Percentiles rank a stretch among this genome's conserved stretches.
Evolutionary conservation across 345 rosid species (phyloP).

Genomic region (Populus tremula): DNA sequence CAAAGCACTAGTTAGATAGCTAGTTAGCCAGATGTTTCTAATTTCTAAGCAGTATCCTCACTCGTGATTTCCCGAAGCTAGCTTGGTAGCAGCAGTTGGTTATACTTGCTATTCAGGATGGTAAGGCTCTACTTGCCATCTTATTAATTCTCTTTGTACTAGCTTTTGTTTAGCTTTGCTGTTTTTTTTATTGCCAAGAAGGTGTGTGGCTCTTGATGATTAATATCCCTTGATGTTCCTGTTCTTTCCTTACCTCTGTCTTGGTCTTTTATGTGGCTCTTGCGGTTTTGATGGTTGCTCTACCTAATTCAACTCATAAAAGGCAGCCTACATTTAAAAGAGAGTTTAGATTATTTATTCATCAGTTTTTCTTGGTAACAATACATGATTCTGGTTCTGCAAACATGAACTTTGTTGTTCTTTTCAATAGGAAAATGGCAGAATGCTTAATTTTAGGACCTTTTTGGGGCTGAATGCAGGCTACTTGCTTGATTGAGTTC

Average conservation of each 20-base stretch:
- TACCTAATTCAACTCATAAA: neutral
- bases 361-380: neutral
- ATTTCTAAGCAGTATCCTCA: slow-evolving; percentile 22
- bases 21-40: slow-evolving; percentile 13
- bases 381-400: neutral
- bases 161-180: neutral
- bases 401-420: neutral
- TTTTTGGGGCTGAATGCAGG: too few species aligned
- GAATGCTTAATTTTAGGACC: too few species aligned
- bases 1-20: neutral
- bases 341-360: neutral
- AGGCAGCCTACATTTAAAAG: neutral
- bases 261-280: neutral
- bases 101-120: slow-evolving; percentile 13
- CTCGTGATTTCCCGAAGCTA: slow-evolving; percentile 34
- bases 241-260: neutral
- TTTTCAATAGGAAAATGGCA: neutral
- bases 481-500: neutral
- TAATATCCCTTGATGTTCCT: neutral
- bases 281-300: neutral
- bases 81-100: slow-evolving; percentile 18
- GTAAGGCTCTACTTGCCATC: neutral
- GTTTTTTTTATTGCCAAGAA: neutral
- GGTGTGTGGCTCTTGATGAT: neutral
- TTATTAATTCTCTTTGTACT: neutral